Evolutionary conservation across 1,139 yeast genomes (phyloP), one percentile per base, ranked within the genome.

Genomic region (Candida glucosophila): DNA sequence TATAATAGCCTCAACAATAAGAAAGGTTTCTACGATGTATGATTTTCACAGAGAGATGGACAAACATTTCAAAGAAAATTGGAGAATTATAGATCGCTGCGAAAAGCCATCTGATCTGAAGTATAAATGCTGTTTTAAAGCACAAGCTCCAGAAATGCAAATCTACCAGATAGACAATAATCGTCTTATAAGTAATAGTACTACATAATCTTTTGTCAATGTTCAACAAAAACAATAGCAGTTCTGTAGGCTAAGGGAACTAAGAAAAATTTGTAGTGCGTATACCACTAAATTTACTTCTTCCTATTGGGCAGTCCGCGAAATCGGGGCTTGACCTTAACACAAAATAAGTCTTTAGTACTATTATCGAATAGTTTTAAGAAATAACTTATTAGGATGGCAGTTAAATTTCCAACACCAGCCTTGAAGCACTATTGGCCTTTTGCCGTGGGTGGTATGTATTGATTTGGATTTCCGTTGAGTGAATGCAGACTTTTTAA

Each of bases 1-100:
- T 3, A 38, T 68, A n/a, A 60, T 81, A 12, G 75, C 92, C 1
- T 90, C 93, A 3, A 80, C 95, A 0, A 61, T 79, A 5, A 54
- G 96, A 29, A 81, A 79, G 34, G 59, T 52, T 20, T 62, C 55
- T 2, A 85, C 95, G 0, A 52, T 74, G 1, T 35, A 36, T 0
- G 58, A 45, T 3, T 82, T 86, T 69, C 77, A 76, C 32, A 22
- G 37, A 2, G 48, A 51, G 21, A 49, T 80, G 11, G 28, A 24
- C 2, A 27, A 31, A 2, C 34, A 48, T 36, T 56, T 62, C 29
- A 42, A 40, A 0, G 29, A 61, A 17, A 20, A 27, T 1, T 59
- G 66, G 59, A 32, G 28, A 3, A 37, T 58, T 1, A 29, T 47
- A 4, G 33, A 39, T 4, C 23, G 21, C 4, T 30, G 40, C 12